phyloP scores from a whole-genome alignment of 1,139 yeast species.

The Suhomyces ambrosiae region DNA sequence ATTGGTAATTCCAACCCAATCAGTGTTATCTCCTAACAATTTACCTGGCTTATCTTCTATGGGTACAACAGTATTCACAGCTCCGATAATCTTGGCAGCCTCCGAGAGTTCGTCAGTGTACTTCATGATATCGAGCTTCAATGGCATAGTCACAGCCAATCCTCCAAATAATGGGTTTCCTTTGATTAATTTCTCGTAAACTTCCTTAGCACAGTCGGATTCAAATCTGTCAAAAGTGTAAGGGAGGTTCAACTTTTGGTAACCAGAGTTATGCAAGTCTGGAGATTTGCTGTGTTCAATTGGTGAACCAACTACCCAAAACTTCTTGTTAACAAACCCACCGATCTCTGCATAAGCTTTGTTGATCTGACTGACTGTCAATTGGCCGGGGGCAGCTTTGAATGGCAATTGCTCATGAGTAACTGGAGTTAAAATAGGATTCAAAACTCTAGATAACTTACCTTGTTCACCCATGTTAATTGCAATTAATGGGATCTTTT shows the following conservation, averaged over 20 bases:
- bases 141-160: conserved; percentile 87
- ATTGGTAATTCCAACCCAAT: conserved; percentile 85
- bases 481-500: conserved; percentile 70
- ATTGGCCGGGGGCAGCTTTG: conserved; percentile 79
- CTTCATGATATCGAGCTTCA: conserved; percentile 76
- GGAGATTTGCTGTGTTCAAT: conserved; percentile 89
- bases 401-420: conserved; percentile 66
- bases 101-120: conserved; percentile 64
- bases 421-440: conserved; percentile 78
- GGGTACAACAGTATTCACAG: conserved; percentile 85
- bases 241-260: conserved; percentile 74
- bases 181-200: conserved; percentile 50
- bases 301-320: conserved; percentile 82
- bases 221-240: conserved; percentile 70
- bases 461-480: conserved; percentile 81
- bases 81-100: conserved; percentile 81
- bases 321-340: conserved; percentile 55
- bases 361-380: conserved; percentile 64
- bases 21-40: conserved; percentile 87
- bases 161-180: conserved; percentile 69
- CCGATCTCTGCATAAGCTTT: conserved; percentile 63
- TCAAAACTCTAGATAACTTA: conserved; percentile 76
- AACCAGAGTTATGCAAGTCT: conserved; percentile 76
- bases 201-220: conserved; percentile 59
- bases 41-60: conserved; percentile 47